Conservation (phyloP, 225 moss, liverwort and hornwort species). For the Bryum argenteum region DNA sequence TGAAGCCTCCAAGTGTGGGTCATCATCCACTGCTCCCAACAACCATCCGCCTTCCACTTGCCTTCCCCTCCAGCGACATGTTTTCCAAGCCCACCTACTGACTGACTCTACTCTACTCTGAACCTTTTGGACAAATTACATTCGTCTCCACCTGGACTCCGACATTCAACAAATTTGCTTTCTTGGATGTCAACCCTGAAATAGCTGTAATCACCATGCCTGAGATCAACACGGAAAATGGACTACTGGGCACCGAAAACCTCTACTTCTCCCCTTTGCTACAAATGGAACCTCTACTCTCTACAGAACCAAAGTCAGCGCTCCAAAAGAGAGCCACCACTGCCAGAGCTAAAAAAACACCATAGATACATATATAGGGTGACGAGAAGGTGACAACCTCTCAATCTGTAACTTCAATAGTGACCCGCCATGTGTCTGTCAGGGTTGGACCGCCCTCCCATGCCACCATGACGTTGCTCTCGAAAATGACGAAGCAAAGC, state of each 20-base stretch:
- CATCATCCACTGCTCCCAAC: constrained; percentile 30
- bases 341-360: constrained; percentile 27
- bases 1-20: constrained; percentile 39
- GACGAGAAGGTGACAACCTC: constrained; percentile 28
- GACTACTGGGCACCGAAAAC: constrained; percentile 19
- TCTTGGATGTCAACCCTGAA: constrained; percentile 28
- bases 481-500: constrained; percentile 90
- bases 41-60: constrained; percentile 15
- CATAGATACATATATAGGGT: constrained; percentile 33
- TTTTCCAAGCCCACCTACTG: constrained; percentile 40
- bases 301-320: constrained; percentile 32
- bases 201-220: constrained; percentile 25
- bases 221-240: constrained; percentile 22
- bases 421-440: constrained; percentile 77
- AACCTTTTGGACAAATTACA: constrained; percentile 42
- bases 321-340: constrained; percentile 24
- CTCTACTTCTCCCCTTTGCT: constrained; percentile 12
- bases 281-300: constrained; percentile 33
- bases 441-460: constrained; percentile 74
- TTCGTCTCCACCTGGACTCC: constrained; percentile 35
- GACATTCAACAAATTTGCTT: constrained; percentile 12
- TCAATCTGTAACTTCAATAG: constrained; percentile 39
- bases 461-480: constrained; percentile 90
- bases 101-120: constrained; percentile 23
- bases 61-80: constrained; percentile 12